Evolutionary conservation across 2,329 filamentous ascomycete genomes (phyloP), one percentile per base, ranked within the genome.

Genomic region (Furcasterigmium sp.): DNA sequence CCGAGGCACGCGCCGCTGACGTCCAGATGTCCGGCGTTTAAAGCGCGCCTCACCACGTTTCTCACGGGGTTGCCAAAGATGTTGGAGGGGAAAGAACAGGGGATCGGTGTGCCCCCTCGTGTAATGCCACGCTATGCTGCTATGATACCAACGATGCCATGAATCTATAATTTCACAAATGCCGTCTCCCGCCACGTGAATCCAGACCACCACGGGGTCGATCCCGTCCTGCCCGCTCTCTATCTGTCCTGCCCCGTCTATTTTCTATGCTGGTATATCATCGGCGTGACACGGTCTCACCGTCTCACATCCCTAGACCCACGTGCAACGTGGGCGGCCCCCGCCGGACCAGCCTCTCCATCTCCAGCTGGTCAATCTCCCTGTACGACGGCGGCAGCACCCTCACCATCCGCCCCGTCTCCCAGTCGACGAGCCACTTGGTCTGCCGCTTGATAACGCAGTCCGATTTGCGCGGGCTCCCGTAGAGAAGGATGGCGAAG

Each of bases 351-450:
- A n/a, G 14, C 4, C 35, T 13, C 8, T 37, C 32, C 7, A 17
- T 17, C 32, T 35, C 32, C 5, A 18, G 10, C 32, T 11, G n/a
- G 43, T 75, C 68, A 37, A 69, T 62, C 53, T 78, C 74, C 32
- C 72, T 72, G 52, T 80, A 80, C 5, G 64, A 65, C 2, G 76
- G 76, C 10, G 76, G 76, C 15, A 72, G 61, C 17, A 77, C 73
- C 14, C 72, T 65, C 21, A 70, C 65, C 69, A 78, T 74, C 43
- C 69, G 68, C 29, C 77, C 77, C 14, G 75, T 79, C 13, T 61
- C 60, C 77, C 77, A 81, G 62, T 81, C 76, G 35, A 81, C 74
- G 46, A 70, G 69, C 75, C 76, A 81, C 53, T 75, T 68, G 56
- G 75, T 78, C 34, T 76, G 77, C 48, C 73, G 70, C 57, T 66